Evolutionary conservation across 2,329 filamentous ascomycete genomes (phyloP), one percentile per base, ranked within the genome.

Genomic region (Sporothrix pallida): DNA sequence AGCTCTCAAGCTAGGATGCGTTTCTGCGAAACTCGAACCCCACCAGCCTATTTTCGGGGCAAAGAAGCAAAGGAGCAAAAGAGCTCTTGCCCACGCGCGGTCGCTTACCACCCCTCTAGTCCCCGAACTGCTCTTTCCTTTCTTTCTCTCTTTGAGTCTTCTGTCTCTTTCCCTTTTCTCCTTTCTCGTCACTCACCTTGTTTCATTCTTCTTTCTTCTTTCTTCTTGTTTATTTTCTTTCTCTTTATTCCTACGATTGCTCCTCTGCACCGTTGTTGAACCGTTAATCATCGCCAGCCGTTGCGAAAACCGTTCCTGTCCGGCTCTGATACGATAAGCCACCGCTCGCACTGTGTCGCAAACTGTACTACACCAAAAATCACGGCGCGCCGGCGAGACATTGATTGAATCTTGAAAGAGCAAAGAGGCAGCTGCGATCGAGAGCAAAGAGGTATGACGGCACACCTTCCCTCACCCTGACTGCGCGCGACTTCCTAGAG

Each of bases 31-130:
- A 37, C 71, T 68, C 42, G 31, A 71, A 70, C 72, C 72, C 72
- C 72, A 70, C 72, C 72, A 62, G 26, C 52, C 72, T 69, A 63
- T 23, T 73, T 72, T 67, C 42, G 60, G 60, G 62, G 37, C 46
- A 46, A 20, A 37, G 31, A 37, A 37, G 31, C 31, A 37, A 37
- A 37, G 7, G 31, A 37, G 31, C 31, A 37, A 37, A 7, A 37
- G 63, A 72, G 71, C 71, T 72, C 52, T 26, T 31, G 37, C 44
- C 31, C 52, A 58, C 42, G 37, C 63, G 71, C 52, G 26, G 63
- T 73, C 65, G 65, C 50, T 60, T 50, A 62, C 54, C 63, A 60
- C 62, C 52, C 65, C 71, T 63, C 71, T 42, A 68, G 63, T 50
- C 42, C 26, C 26, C 23, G 23, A 26, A 26, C 23, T 26, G 23